Conservation (phyloP, 805 yeast species). For the Metschnikowia santaceciliae region DNA sequence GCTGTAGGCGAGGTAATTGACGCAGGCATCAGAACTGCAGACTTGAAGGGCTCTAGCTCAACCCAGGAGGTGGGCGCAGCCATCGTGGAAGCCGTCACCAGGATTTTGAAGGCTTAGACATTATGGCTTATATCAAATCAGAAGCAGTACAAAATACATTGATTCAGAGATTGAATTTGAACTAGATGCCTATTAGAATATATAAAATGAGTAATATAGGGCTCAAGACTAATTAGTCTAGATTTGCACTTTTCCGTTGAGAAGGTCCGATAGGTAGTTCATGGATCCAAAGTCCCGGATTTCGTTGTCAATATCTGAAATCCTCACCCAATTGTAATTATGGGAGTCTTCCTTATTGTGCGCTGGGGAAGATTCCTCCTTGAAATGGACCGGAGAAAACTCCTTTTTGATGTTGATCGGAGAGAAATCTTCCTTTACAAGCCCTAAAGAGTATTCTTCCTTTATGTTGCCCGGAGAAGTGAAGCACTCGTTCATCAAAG, state of each 20-base stretch:
- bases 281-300: conserved; percentile 26
- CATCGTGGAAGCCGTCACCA: conserved; percentile 66
- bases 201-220: too few species aligned
- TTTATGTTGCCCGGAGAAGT: background rate
- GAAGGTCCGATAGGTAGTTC: conserved; percentile 29
- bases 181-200: too few species aligned
- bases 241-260: conserved; percentile 23
- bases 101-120: conserved; percentile 36
- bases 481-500: conserved; percentile 12
- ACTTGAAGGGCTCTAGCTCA: conserved; percentile 76
- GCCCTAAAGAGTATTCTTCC: background rate
- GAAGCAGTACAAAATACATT: too few species aligned
- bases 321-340: background rate
- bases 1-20: conserved; percentile 86
- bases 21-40: conserved; percentile 84
- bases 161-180: too few species aligned
- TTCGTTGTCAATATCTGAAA: conserved; percentile 1
- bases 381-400: too few species aligned
- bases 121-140: too few species aligned
- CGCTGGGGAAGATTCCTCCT: too few species aligned
- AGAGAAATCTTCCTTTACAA: background rate
- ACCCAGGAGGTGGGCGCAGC: conserved; percentile 96
- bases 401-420: too few species aligned
- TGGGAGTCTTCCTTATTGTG: background rate
- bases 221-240: background rate